These are phyloP conservation scores for Elaeis guineensis DNA, from an alignment of 176 grass and related monocot genomes.

Conservation along the genomic window DNA sequence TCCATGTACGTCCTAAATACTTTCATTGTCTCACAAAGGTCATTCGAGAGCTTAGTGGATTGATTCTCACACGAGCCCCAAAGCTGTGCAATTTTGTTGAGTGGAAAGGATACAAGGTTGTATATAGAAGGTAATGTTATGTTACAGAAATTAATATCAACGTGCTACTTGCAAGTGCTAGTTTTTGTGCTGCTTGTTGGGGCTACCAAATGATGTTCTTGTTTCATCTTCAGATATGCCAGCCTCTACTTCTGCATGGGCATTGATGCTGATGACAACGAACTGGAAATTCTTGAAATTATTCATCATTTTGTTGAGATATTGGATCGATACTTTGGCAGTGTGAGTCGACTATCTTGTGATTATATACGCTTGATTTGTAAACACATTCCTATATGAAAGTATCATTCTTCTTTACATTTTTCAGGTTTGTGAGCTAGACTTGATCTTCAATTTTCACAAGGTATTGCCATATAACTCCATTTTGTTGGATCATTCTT, in stretches of 20 bases:
- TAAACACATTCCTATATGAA: no score
- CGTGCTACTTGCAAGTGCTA: no score
- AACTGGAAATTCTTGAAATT: constrained; percentile 92
- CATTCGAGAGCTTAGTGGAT: constrained; percentile 79
- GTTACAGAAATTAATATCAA: not conserved
- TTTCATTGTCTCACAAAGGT: constrained; percentile 43
- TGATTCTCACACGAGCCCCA: constrained; percentile 74
- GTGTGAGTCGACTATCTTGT: constrained; percentile 42
- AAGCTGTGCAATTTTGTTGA: constrained; percentile 99
- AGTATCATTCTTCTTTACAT: constrained; percentile 6
- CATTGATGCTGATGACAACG: constrained; percentile 89
- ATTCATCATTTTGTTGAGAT: constrained; percentile 98
- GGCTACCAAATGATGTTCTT: no score
- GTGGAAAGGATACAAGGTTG: constrained; percentile 94
- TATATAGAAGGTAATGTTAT: constrained; percentile 71
- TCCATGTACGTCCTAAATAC: not conserved
- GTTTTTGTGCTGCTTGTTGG: not conserved
- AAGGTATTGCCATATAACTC: constrained; percentile 44
- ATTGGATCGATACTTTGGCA: constrained; percentile 98
- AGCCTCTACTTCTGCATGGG: constrained; percentile 99
- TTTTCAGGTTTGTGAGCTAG: constrained; percentile 86
- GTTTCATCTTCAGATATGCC: constrained; percentile 51
- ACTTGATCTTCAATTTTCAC: constrained; percentile 99
- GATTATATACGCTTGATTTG: not conserved
- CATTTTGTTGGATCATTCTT: no score